Percentiles rank a stretch among this genome's conserved stretches.
Evolutionary conservation across 371 early-diverging fungal genomes (phyloP).

Genomic region (Mortierella sp.): DNA sequence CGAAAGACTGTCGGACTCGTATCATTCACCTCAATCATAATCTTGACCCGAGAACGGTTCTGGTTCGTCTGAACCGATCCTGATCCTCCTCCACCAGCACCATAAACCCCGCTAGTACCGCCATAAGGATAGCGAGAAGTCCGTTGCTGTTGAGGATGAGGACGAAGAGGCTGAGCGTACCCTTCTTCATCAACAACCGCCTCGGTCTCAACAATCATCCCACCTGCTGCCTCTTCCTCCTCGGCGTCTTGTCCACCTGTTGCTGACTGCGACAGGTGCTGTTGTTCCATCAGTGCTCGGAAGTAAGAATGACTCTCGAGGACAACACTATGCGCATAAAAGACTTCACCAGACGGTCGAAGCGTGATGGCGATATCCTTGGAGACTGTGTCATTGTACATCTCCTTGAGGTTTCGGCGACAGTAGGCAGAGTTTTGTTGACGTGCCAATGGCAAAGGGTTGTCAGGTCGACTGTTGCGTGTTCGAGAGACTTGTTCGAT

Average conservation of each 20-base stretch:
- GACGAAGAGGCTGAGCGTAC: conserved; percentile 43
- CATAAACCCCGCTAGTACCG: background rate
- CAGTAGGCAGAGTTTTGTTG: conserved; percentile 55
- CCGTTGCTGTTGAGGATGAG: conserved; percentile 17
- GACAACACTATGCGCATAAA: conserved; percentile 51
- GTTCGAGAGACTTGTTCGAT: conserved; percentile 10
- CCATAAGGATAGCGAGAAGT: background rate
- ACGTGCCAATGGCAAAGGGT: conserved; percentile 23
- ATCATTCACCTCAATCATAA: conserved; percentile 19
- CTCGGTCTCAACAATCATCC: background rate
- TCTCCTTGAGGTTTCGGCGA: conserved; percentile 52
- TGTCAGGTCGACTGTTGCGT: conserved; percentile 24
- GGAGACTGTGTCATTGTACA: conserved; percentile 39
- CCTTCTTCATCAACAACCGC: conserved; percentile 45
- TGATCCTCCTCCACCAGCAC: background rate
- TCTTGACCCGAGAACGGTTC: background rate
- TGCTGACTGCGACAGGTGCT: background rate
- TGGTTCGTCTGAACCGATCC: background rate
- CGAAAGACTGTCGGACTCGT: conserved; percentile 27
- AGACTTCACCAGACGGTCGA: conserved; percentile 20
- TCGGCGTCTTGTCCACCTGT: background rate
- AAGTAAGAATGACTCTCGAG: conserved; percentile 42
- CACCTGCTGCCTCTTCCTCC: background rate
- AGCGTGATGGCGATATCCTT: conserved; percentile 44
- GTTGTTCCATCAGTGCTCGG: conserved; percentile 21